Base-by-base conservation (phyloP, 306 rosid genomes). In the Cucumis sativus region DNA sequence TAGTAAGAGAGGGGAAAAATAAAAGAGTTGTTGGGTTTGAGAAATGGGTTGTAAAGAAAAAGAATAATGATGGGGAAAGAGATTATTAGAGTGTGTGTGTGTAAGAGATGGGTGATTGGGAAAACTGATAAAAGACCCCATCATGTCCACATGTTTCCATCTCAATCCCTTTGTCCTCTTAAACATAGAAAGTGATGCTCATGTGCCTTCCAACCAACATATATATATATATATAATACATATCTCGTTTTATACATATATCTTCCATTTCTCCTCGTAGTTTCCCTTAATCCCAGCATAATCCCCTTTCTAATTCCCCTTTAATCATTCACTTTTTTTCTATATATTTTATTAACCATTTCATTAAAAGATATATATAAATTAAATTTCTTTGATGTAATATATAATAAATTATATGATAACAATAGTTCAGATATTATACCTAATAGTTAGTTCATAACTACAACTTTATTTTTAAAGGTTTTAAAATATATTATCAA, bases 141-240 rank as follows among this genome's bases (percentile, higher is more conserved):
- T 70, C 40, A 70, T 70, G 40, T 25, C 40, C 75, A 69, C 75
- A 70, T 25, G 58, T 23, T 70, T 70, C 40, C 58, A 70, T 70
- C 37, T 70, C 75, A 67, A 40, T 67, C 74, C 74, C 72, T 40
- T 67, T 67, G 74, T 67, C 74, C 75, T 69, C 75, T 43, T 70
- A 70, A 70, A 70, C 56, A 70, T 39, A 45, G 75, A 70, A 70
- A 70, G 75, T 70, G 75, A 70, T 70, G 75, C 40, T 21, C 57
- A 70, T 70, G 57, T 70, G 75, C 40, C 75, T 70, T 70, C 58
- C 75, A 45, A 45, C 37, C 55, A 70, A 45, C 28, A 63, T 4
- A 30, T 63, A 11, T 33, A 30, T 66, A n/a, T 67, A 21, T 40
- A 0, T 1, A 7, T 6, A 14, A 51, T 15, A 51, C 4, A 6